These are phyloP conservation scores for Plectranthus barbatus DNA, from an alignment of 257 asterid genomes.

Conservation along the genomic window DNA sequence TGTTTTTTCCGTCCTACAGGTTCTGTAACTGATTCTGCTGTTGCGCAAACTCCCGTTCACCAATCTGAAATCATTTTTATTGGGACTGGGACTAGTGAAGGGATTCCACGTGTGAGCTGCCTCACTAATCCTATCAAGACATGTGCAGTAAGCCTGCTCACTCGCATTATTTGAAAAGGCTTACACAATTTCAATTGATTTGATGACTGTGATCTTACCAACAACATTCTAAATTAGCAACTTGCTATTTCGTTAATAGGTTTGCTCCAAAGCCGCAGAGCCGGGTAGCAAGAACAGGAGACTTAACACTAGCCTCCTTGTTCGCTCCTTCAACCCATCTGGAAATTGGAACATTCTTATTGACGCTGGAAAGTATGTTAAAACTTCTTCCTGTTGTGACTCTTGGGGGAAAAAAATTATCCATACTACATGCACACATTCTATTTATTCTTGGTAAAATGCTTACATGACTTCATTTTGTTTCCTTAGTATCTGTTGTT, in stretches of 20 bases:
- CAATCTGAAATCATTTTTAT: conserved; percentile 73
- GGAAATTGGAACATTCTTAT: conserved; percentile 70
- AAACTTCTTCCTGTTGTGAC: conserved; percentile 1
- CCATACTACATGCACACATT: neutral
- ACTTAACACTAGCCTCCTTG: conserved; percentile 87
- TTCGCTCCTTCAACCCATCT: conserved; percentile 52
- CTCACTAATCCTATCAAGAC: conserved; percentile 66
- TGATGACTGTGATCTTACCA: conserved; percentile 1
- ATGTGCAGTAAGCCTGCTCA: conserved; percentile 53
- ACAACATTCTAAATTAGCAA: neutral
- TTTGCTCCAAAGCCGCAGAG: conserved; percentile 74
- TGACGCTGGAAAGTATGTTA: conserved; percentile 95
- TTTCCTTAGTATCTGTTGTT: neutral
- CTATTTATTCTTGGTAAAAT: neutral
- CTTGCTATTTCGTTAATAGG: conserved; percentile 34
- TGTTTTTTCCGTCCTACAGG: conserved; percentile 25
- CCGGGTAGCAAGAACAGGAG: conserved; percentile 78
- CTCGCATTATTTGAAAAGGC: conserved; percentile 2
- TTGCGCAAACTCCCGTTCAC: conserved; percentile 19
- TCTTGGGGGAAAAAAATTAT: neutral
- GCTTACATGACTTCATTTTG: neutral
- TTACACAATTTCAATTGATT: neutral
- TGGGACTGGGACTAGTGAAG: conserved; percentile 98
- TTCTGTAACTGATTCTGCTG: conserved; percentile 28
- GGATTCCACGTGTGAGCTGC: conserved; percentile 99